Evolutionary conservation across 139 green algal species (phyloP).

Genomic region (Ettlia oleoabundans): DNA sequence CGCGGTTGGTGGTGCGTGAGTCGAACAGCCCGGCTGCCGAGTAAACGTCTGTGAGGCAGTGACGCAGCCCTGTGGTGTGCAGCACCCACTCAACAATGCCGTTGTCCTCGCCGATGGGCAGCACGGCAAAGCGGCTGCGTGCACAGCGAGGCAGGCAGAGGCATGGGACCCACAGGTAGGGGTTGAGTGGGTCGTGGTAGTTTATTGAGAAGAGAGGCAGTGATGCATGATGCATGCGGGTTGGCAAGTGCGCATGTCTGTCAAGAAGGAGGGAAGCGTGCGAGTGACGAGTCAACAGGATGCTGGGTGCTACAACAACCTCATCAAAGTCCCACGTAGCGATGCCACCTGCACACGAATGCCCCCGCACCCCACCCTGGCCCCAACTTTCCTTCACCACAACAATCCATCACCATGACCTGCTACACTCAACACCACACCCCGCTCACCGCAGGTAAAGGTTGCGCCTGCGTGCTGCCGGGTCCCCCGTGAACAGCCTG

Average conservation of each 20-base stretch:
- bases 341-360: too few species aligned
- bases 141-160: neutral
- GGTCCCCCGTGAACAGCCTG: conserved; percentile 61
- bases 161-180: too few species aligned
- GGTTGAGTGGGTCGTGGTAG: neutral
- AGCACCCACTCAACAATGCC: conserved; percentile 88
- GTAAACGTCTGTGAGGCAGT: conserved; percentile 73
- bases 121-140: conserved; percentile 74
- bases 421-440: too few species aligned
- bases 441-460: conserved; percentile 78
- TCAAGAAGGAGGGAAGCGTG: too few species aligned
- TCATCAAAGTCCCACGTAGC: too few species aligned
- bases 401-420: too few species aligned
- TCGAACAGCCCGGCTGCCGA: conserved; percentile 54
- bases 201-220: neutral
- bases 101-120: conserved; percentile 94
- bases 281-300: too few species aligned
- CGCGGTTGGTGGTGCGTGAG: conserved; percentile 23
- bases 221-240: too few species aligned
- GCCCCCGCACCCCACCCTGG: too few species aligned
- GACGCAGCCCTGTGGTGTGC: conserved; percentile 69
- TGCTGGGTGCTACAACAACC: too few species aligned
- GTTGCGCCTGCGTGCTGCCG: conserved; percentile 65
- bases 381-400: too few species aligned
- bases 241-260: too few species aligned